Evolutionary conservation across 2,329 filamentous ascomycete species (phyloP).

Genomic region (Fusarium ambrosium): DNA sequence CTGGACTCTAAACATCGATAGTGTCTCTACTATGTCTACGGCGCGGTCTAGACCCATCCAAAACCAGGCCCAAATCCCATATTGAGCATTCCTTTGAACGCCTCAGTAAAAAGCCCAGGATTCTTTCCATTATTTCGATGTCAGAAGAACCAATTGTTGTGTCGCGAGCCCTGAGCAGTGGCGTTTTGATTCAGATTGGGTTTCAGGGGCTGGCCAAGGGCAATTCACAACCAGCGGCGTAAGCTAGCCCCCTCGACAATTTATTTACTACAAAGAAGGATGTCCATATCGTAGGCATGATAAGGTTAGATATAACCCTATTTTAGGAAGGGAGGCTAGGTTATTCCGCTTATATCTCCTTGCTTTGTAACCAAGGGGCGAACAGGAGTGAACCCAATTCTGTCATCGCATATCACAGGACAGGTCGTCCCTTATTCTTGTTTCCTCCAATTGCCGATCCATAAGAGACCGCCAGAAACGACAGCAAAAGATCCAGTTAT

Average conservation of each 20-base stretch:
- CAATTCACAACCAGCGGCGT: not conserved
- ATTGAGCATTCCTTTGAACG: not conserved
- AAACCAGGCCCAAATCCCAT: not conserved
- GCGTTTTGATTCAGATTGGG: not conserved
- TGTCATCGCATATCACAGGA: too few relatives aligned
- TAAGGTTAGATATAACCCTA: not conserved
- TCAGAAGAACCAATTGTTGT: not conserved
- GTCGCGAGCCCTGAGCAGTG: not conserved
- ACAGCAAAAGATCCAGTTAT: too few relatives aligned
- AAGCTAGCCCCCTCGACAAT: not conserved
- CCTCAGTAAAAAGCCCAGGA: not conserved
- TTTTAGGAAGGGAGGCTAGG: not conserved
- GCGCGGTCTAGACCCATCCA: not conserved
- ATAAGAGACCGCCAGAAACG: too few relatives aligned
- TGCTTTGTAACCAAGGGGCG: too few relatives aligned
- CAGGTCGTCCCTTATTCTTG: too few relatives aligned
- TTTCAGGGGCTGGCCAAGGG: not conserved
- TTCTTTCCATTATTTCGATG: not conserved
- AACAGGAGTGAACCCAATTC: too few relatives aligned
- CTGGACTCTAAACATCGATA: not conserved
- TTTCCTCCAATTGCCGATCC: too few relatives aligned
- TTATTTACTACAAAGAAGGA: fast-evolving
- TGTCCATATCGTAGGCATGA: not conserved
- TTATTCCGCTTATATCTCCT: not conserved
- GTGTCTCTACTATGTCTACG: too few relatives aligned